Conservation (phyloP, 768 basidiomycete species). For the Hericium rajendrae region DNA sequence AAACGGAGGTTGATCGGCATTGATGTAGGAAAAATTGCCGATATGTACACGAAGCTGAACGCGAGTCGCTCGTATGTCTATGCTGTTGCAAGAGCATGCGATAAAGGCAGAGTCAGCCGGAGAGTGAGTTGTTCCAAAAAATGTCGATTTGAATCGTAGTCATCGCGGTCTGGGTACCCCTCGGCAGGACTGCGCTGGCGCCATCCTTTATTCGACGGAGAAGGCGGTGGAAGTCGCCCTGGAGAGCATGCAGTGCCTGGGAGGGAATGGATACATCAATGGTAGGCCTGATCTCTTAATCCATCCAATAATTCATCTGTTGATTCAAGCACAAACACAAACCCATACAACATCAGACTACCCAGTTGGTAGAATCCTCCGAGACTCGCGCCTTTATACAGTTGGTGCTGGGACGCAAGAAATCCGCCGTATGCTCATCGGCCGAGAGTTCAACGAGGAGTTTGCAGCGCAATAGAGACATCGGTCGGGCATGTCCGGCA, state of each 20-base stretch:
- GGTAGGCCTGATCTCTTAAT: conserved; percentile 31
- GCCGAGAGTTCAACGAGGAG: conserved; percentile 83
- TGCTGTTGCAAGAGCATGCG: conserved; percentile 85
- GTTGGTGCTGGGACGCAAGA: conserved; percentile 98
- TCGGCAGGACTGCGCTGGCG: conserved; percentile 84
- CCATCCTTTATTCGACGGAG: conserved; percentile 89
- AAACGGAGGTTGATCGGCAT: conserved; percentile 4
- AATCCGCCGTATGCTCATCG: conserved; percentile 89
- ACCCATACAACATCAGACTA: conserved; percentile 48
- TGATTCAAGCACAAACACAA: background rate
- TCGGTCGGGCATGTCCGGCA: too few species aligned
- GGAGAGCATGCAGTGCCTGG: conserved; percentile 89
- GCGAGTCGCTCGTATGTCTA: conserved; percentile 89
- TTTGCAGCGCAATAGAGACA: conserved; percentile 15
- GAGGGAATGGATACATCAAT: conserved; percentile 95
- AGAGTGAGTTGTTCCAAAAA: conserved; percentile 37
- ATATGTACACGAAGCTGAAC: conserved; percentile 92
- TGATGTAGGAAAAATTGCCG: conserved; percentile 63
- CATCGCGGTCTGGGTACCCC: background rate
- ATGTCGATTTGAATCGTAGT: background rate
- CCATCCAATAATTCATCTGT: background rate
- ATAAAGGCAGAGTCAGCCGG: conserved; percentile 67
- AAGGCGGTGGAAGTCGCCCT: conserved; percentile 84
- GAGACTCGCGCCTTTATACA: conserved; percentile 82
- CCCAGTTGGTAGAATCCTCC: conserved; percentile 76